Evolutionary conservation across 1,284 basidiomycete species (phyloP).

Genomic region (Phlebopus sp.): DNA sequence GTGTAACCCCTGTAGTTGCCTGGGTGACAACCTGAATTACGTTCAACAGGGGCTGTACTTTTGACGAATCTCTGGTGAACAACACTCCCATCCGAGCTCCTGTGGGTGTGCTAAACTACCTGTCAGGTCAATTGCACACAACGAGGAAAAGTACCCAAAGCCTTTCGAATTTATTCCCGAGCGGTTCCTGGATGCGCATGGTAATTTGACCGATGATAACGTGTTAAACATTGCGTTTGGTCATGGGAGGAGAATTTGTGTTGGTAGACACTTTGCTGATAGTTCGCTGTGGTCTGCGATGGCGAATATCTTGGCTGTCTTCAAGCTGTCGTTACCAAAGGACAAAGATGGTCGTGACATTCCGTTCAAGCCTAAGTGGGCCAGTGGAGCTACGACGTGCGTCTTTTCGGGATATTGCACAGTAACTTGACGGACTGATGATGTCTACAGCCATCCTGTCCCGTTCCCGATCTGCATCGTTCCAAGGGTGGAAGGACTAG

Average conservation of each 20-base stretch:
- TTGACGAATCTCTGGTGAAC: slow-evolving; percentile 23
- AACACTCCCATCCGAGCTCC: not conserved
- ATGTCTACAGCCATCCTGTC: slow-evolving; percentile 14
- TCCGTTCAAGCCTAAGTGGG: slow-evolving; percentile 13
- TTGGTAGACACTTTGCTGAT: slow-evolving; percentile 19
- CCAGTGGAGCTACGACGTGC: slow-evolving; percentile 15
- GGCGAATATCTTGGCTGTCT: slow-evolving; percentile 17
- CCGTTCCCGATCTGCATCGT: slow-evolving; percentile 21
- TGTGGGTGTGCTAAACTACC: not conserved
- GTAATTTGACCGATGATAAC: slow-evolving; percentile 12
- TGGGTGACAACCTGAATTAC: not conserved
- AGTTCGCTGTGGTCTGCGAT: slow-evolving; percentile 18
- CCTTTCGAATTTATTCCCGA: slow-evolving; percentile 22
- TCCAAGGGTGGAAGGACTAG: slow-evolving; percentile 13
- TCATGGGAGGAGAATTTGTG: slow-evolving; percentile 24
- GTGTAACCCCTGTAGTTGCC: not conserved
- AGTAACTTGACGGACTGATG: not conserved
- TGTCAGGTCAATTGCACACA: slow-evolving; percentile 22
- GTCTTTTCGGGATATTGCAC: not conserved
- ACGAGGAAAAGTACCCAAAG: slow-evolving; percentile 17
- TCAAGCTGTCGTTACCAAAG: slow-evolving; percentile 12
- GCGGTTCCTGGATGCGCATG: slow-evolving; percentile 21
- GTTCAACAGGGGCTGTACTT: slow-evolving; percentile 14
- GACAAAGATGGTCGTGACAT: slow-evolving; percentile 27
- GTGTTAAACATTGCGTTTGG: slow-evolving; percentile 14